These are phyloP conservation scores for Berberis thunbergii DNA, from an alignment of 164 flowering plant genomes.

Conservation along the genomic window DNA sequence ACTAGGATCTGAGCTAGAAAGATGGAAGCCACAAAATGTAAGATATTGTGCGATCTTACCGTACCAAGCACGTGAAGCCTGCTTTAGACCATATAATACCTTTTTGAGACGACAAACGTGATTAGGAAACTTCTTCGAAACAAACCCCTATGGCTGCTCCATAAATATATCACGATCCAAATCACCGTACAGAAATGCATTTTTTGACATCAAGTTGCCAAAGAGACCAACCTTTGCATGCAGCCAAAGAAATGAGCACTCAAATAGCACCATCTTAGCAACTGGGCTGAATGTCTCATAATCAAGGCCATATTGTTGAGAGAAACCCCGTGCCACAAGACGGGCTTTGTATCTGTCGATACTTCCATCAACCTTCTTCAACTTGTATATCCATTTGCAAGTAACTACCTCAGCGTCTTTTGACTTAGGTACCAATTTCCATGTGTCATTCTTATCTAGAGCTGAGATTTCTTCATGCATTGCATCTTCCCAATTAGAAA, in stretches of 20 bases:
- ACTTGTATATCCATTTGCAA: conserved; percentile 2
- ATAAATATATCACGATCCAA: background rate
- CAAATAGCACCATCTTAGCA: conserved; percentile 4
- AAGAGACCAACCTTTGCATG: background rate
- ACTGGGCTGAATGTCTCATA: conserved; percentile 7
- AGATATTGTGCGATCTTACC: background rate
- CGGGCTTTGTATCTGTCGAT: conserved; percentile 7
- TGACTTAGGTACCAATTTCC: conserved; percentile 5
- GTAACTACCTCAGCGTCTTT: background rate
- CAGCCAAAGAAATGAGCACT: conserved; percentile 5
- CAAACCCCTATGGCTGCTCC: background rate
- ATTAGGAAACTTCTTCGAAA: background rate
- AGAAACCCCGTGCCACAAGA: conserved; percentile 2
- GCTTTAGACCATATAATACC: no score
- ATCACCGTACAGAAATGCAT: background rate
- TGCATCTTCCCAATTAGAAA: background rate
- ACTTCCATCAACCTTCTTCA: background rate
- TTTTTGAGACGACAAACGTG: background rate
- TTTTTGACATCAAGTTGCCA: conserved; percentile 1
- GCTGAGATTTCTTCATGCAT: background rate
- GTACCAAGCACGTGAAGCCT: background rate
- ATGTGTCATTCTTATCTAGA: background rate
- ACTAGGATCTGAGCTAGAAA: conserved; percentile 1
- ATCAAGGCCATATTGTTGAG: conserved; percentile 4
- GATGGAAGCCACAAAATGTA: background rate